Percentiles rank a stretch among this genome's conserved stretches.
phyloP scores from a whole-genome alignment of 2,329 filamentous ascomycete species.

The Talaromyces verruculosus region DNA sequence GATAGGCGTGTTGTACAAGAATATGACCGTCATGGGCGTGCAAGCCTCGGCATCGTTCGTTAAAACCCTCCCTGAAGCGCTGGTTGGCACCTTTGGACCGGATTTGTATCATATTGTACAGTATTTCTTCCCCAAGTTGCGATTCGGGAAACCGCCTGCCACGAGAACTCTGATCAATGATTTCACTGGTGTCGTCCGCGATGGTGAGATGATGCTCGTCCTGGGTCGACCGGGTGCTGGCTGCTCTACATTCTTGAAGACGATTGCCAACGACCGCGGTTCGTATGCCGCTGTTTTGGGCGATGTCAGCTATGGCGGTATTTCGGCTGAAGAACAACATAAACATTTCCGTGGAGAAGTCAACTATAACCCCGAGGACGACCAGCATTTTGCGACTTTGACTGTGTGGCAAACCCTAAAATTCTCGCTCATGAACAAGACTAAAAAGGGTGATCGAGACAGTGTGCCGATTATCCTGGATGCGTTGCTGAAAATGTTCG shows the following conservation, averaged over 20 bases:
- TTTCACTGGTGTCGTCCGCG: conserved; percentile 66
- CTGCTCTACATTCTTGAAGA: conserved; percentile 75
- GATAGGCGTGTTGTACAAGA: conserved; percentile 74
- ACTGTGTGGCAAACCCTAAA: conserved; percentile 76
- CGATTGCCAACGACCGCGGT: conserved; percentile 68
- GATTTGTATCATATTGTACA: conserved; percentile 68
- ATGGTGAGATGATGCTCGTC: conserved; percentile 71
- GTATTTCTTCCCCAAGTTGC: conserved; percentile 54
- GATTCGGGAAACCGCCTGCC: conserved; percentile 50
- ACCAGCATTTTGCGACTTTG: conserved; percentile 70
- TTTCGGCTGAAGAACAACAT: conserved; percentile 65
- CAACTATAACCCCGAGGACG: conserved; percentile 68
- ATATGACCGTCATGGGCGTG: conserved; percentile 71
- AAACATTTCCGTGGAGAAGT: conserved; percentile 72
- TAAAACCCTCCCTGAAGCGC: conserved; percentile 69
- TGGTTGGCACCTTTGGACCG: conserved; percentile 76
- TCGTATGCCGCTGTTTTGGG: conserved; percentile 67
- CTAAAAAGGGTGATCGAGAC: conserved; percentile 62
- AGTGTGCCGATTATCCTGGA: conserved; percentile 61
- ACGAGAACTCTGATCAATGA: conserved; percentile 62
- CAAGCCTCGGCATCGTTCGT: conserved; percentile 67
- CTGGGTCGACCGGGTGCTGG: conserved; percentile 71
- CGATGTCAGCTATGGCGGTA: conserved; percentile 70
- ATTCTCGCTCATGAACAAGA: conserved; percentile 75
- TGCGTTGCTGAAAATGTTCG: conserved; percentile 73